These are phyloP conservation scores for Phytophthora brassicae DNA, from an alignment of 352 stramenopile species.

Conservation along the genomic window DNA sequence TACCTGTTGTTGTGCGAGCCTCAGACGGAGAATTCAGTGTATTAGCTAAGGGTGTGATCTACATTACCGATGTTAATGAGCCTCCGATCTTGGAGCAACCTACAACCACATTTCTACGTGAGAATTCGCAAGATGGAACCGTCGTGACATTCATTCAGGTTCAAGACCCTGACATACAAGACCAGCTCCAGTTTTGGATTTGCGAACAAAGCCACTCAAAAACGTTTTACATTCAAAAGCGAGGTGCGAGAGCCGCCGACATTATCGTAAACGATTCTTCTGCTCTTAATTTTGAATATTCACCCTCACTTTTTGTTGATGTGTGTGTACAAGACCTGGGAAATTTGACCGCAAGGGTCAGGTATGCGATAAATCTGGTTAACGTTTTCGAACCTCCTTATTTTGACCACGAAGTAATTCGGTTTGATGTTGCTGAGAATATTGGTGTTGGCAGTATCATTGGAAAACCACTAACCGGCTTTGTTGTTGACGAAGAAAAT, in stretches of 20 bases:
- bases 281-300: slow-evolving; percentile 44
- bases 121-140: slow-evolving; percentile 19
- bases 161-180: slow-evolving; percentile 38
- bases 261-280: slow-evolving; percentile 42
- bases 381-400: slow-evolving; percentile 60
- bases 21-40: slow-evolving; percentile 40
- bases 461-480: slow-evolving; percentile 11
- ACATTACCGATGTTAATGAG: slow-evolving; percentile 54
- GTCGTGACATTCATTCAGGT: slow-evolving; percentile 31
- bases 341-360: slow-evolving; percentile 20
- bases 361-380: slow-evolving; percentile 32
- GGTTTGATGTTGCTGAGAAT: slow-evolving; percentile 36
- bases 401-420: slow-evolving; percentile 32
- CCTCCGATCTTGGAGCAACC: slow-evolving; percentile 5
- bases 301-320: slow-evolving; percentile 43
- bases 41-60: slow-evolving; percentile 17
- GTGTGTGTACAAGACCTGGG: slow-evolving; percentile 48
- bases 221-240: slow-evolving; percentile 36
- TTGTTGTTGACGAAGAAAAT: slow-evolving; percentile 33
- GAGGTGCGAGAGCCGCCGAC: slow-evolving; percentile 6
- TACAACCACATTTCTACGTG: slow-evolving; percentile 2
- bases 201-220: slow-evolving; percentile 44
- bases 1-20: slow-evolving; percentile 31
- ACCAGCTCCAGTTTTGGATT: slow-evolving; percentile 41
- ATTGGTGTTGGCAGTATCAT: slow-evolving; percentile 7